phyloP scores from a whole-genome alignment of 139 green algal species.

The Coelastrella sp. region DNA sequence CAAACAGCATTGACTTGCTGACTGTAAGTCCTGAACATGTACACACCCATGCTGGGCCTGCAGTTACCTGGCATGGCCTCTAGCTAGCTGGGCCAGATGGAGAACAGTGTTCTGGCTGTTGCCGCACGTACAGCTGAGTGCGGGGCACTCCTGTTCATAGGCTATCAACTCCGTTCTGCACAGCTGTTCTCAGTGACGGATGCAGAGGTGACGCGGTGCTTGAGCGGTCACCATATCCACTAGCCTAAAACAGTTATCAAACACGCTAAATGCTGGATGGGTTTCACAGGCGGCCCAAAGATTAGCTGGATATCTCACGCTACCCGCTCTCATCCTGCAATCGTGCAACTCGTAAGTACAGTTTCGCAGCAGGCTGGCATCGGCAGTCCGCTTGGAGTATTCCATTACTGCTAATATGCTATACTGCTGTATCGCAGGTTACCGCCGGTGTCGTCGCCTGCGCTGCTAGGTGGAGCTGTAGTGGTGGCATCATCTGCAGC shows the following conservation, averaged over 20 bases:
- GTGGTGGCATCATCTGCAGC: constrained; percentile 15
- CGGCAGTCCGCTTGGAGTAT: neutral
- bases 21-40: neutral
- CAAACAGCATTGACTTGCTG: too few species aligned
- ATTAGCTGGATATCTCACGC: constrained; percentile 51
- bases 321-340: constrained; percentile 58
- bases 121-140: constrained; percentile 39
- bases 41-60: neutral
- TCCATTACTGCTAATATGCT: neutral
- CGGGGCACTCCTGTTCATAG: constrained; percentile 50
- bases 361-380: neutral
- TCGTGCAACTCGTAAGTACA: constrained; percentile 37
- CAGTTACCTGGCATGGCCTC: neutral
- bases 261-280: too few species aligned
- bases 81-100: neutral
- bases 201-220: constrained; percentile 53
- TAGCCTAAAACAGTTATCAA: too few species aligned
- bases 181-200: constrained; percentile 50
- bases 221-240: too few species aligned
- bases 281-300: constrained; percentile 37
- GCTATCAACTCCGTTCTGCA: constrained; percentile 50
- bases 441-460: neutral
- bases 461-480: constrained; percentile 24
- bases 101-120: neutral
- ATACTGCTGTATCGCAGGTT: constrained; percentile 12